Base-by-base conservation (phyloP, 2,329 filamentous ascomycete genomes). In the Trichophyton mentagrophytes region DNA sequence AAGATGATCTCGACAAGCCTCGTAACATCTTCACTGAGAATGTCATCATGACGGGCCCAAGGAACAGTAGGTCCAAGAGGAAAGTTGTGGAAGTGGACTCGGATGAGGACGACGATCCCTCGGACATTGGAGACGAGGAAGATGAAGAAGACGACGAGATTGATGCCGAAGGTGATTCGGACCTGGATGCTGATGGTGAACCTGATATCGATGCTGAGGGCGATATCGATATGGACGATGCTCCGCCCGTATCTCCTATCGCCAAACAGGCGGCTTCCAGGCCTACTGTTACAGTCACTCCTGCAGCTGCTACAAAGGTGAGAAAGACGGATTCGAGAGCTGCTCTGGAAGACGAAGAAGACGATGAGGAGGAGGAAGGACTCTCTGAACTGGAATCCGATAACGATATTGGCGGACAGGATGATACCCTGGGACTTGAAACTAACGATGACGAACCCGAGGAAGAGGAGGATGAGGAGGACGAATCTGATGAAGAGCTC, bases 351-450 rank as follows among this genome's bases (percentile, higher is more conserved):
- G 68, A 73, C 3, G 73, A 75, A 20, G 74, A 77, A 30, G 80
- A 81, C 51, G 80, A 80, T 56, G 79, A 79, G 40, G 79, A 80
- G 9, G 80, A 82, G 49, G 76, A 78, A 44, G 69, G 72, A 17
- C 69, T 77, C 2, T 78, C 76, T 9, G 76, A 78, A 17, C 69
- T 75, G 2, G 76, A 76, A 4, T 75, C 76, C 9, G 76, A 78
- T 55, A 72, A 73, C 36, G 71, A 76, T 49, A 66, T 71, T 57
- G 72, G 72, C 40, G 71, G 75, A 57, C 65, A 72, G 51, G 70
- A 70, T 49, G 68, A 69, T 33, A 74, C 68, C 56, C 65, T 61
- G 36, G 68, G 65, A 20, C 68, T 69, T 36, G 72, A 76, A 7
- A 72, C 71, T n/a, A 74, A 74, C 44, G 72, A 73, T 30, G 74